Conservation (phyloP, 2,329 filamentous ascomycete genomes). For the Neocatenulostroma microsporum region DNA sequence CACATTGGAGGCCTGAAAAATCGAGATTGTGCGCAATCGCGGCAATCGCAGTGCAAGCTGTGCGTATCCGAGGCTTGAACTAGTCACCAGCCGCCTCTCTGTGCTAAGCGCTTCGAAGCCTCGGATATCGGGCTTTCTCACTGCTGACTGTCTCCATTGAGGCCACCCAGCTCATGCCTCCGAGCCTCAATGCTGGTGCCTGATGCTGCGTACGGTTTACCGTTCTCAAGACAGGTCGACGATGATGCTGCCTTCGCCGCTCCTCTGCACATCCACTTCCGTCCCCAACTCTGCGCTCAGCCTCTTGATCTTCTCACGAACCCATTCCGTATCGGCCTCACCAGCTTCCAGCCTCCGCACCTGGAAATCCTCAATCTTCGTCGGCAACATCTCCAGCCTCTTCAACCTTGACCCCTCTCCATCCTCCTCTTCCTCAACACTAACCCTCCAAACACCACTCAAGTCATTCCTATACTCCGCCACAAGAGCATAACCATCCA, state of each 20-base stretch:
- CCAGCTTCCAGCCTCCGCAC: constrained; percentile 23
- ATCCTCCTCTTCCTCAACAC: constrained; percentile 16
- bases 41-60: too few species aligned
- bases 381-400: constrained; percentile 32
- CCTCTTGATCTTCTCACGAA: constrained; percentile 21
- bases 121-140: too few species aligned
- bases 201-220: too few species aligned
- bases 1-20: too few species aligned
- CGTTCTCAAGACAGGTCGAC: constrained; percentile 1
- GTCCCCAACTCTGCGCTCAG: constrained; percentile 28
- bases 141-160: too few species aligned
- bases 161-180: too few species aligned
- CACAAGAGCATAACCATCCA: constrained; percentile 36
- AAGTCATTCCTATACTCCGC: constrained; percentile 33
- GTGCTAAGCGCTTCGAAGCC: too few species aligned
- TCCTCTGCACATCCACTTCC: constrained; percentile 13
- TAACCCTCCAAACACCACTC: constrained; percentile 33
- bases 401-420: constrained; percentile 13
- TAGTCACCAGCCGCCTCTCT: too few species aligned
- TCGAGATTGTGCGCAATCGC: too few species aligned
- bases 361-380: constrained; percentile 28
- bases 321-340: constrained; percentile 30
- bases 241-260: constrained; percentile 9
- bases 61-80: too few species aligned
- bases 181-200: too few species aligned